A percentile compares a stretch with the other conserved stretches of the same genome.
phyloP scores from a whole-genome alignment of 768 basidiomycete species.

The Leccinum obscurum region DNA sequence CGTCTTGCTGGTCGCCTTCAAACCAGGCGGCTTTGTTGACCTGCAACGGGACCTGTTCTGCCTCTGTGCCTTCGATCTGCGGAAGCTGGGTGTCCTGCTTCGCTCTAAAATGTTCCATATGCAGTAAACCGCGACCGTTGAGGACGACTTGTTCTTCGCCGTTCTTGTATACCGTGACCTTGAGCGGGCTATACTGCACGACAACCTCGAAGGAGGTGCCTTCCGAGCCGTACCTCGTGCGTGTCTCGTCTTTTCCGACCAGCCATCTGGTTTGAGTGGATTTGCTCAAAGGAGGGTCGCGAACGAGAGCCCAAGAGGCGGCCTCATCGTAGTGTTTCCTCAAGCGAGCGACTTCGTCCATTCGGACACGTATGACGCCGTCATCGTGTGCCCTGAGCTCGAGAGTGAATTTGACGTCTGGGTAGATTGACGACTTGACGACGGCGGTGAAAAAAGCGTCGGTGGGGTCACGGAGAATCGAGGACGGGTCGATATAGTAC shows the following conservation, averaged over 20 bases:
- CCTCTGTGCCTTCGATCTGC: conserved; percentile 39
- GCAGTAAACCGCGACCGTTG: conserved; percentile 86
- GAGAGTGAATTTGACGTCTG: conserved; percentile 77
- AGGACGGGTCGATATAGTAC: conserved; percentile 71
- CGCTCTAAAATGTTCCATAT: conserved; percentile 96
- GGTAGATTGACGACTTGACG: conserved; percentile 83
- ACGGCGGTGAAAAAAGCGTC: conserved; percentile 68
- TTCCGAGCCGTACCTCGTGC: conserved; percentile 64
- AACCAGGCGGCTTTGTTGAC: conserved; percentile 72
- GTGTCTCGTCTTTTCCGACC: conserved; percentile 61
- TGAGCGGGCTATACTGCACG: conserved; percentile 75
- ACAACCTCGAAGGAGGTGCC: conserved; percentile 63
- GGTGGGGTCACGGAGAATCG: conserved; percentile 47
- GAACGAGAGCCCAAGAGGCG: conserved; percentile 81
- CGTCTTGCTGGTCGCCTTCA: conserved; percentile 82
- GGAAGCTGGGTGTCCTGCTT: conserved; percentile 48
- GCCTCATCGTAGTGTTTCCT: conserved; percentile 91
- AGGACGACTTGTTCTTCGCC: conserved; percentile 85
- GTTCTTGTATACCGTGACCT: conserved; percentile 65
- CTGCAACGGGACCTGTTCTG: conserved; percentile 55
- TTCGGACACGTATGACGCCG: conserved; percentile 86
- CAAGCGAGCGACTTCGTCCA: conserved; percentile 84
- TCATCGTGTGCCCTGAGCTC: conserved; percentile 84
- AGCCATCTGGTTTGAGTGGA: conserved; percentile 55
- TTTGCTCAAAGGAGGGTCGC: conserved; percentile 65